phyloP scores from a whole-genome alignment of 1,284 basidiomycete species.

The Cutaneotrichosporon spelunceum region DNA sequence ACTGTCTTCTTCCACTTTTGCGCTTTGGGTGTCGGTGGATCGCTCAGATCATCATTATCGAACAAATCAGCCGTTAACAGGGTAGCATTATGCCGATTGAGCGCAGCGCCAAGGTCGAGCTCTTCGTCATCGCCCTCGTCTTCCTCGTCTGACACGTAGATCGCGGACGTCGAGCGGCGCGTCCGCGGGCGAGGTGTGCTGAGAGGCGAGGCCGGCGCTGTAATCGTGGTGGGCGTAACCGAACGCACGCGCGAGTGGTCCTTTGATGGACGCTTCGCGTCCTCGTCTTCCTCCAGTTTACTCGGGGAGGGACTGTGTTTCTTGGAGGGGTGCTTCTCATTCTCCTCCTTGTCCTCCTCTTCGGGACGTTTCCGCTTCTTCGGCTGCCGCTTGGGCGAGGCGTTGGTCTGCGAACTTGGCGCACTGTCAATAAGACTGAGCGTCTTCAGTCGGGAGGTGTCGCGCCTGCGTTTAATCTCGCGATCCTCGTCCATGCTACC shows the following conservation, averaged over 20 bases:
- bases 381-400: background rate
- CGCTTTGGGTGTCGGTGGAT: background rate
- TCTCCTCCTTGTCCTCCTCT: background rate
- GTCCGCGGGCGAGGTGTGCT: background rate
- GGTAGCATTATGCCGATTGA: background rate
- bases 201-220: background rate
- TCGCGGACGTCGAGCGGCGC: background rate
- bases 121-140: conserved; percentile 6
- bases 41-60: background rate
- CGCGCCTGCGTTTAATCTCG: background rate
- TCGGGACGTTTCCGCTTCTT: background rate
- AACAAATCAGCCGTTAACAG: background rate
- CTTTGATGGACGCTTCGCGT: background rate
- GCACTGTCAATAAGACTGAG: background rate
- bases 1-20: background rate
- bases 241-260: background rate
- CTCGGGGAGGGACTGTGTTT: background rate
- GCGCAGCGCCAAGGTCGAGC: conserved; percentile 6
- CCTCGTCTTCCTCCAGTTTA: background rate
- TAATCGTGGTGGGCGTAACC: background rate
- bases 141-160: background rate
- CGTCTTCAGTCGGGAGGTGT: background rate
- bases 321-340: background rate
- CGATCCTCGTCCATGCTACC: background rate
- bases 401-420: background rate